These are phyloP conservation scores for Torulaspora gathmanii DNA, from an alignment of 805 yeast species.

Conservation along the genomic window DNA sequence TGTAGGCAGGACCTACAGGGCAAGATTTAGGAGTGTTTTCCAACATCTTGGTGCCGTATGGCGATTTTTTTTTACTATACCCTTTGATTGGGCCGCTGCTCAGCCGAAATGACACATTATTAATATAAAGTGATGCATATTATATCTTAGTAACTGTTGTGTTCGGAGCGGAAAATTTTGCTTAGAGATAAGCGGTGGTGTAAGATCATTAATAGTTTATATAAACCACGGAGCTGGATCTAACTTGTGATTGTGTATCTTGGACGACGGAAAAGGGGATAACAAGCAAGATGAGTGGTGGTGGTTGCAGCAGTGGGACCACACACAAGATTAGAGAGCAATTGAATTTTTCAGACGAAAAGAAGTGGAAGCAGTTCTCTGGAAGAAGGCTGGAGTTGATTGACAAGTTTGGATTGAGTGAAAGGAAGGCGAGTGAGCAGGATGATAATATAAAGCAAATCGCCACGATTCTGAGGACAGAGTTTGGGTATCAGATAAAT, in stretches of 20 bases:
- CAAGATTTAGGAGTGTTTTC: too few relatives aligned
- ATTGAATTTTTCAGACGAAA: slow-evolving; percentile 74
- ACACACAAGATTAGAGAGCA: slow-evolving; percentile 43
- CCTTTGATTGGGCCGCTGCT: too few relatives aligned
- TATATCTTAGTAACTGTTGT: not conserved
- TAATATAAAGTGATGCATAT: too few relatives aligned
- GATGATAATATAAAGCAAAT: slow-evolving; percentile 75
- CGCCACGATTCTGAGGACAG: slow-evolving; percentile 69
- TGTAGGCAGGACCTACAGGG: too few relatives aligned
- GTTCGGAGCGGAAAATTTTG: too few relatives aligned
- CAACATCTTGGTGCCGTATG: too few relatives aligned
- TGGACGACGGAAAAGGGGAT: not conserved
- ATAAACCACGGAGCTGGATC: too few relatives aligned
- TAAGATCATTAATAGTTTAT: too few relatives aligned
- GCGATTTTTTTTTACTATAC: too few relatives aligned
- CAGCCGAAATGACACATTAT: too few relatives aligned
- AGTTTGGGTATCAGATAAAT: slow-evolving; percentile 63
- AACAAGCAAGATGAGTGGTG: not conserved
- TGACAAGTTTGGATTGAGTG: slow-evolving; percentile 57
- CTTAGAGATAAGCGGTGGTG: too few relatives aligned
- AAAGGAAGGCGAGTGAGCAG: slow-evolving; percentile 86
- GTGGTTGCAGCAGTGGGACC: slow-evolving; percentile 32
- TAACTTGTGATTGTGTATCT: not conserved
- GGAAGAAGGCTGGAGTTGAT: slow-evolving; percentile 85
- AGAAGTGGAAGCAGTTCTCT: slow-evolving; percentile 85